Evolutionary conservation across 345 rosid species (phyloP).

Genomic region (Erucastrum elatum): DNA sequence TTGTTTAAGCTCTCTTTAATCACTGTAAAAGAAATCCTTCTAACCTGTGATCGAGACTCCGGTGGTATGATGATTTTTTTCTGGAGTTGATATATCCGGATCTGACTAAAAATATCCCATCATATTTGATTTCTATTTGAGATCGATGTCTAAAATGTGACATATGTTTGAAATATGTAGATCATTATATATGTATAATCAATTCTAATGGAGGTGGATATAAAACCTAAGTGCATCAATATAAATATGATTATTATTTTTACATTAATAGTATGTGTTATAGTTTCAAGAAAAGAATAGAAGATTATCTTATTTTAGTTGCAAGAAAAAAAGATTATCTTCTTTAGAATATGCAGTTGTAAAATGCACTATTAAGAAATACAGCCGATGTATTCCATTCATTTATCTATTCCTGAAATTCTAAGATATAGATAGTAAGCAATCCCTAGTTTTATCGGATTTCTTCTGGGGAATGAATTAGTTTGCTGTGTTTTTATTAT

Average conservation of each 20-base stretch:
- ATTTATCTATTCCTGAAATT: neutral
- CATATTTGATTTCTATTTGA: neutral
- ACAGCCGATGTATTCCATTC: neutral
- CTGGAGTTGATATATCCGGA: neutral
- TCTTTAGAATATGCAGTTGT: neutral
- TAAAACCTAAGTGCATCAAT: neutral
- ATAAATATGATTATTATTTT: neutral
- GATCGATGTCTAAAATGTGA: neutral
- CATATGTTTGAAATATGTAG: too few species aligned
- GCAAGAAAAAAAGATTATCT: neutral
- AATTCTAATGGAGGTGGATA: neutral
- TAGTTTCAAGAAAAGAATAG: neutral
- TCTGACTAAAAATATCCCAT: neutral
- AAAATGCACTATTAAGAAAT: neutral
- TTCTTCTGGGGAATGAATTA: constrained; percentile 4
- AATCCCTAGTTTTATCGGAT: constrained; percentile 29
- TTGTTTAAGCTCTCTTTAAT: too few species aligned
- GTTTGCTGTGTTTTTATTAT: neutral
- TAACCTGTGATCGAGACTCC: neutral
- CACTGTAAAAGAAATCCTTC: too few species aligned
- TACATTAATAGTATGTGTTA: neutral
- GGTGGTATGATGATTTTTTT: neutral
- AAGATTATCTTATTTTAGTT: too few species aligned
- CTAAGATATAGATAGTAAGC: constrained; percentile 21
- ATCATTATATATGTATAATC: neutral